Evolutionary conservation across 345 rosid genomes (phyloP).

Genomic region (Rhizophora mangle): DNA sequence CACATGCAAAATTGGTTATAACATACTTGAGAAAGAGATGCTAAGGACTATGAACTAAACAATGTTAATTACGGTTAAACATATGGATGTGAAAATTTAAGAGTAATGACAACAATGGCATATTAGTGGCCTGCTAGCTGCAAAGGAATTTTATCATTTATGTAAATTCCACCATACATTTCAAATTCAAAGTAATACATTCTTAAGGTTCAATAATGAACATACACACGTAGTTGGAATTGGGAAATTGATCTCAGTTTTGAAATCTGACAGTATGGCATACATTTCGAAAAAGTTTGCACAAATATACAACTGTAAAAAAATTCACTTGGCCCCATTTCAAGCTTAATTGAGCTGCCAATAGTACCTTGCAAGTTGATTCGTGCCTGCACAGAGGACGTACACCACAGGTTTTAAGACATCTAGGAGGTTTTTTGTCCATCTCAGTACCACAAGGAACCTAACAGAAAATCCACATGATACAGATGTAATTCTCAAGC

Average conservation of each 20-base stretch:
- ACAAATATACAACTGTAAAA: not conserved
- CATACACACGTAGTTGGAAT: too few species aligned
- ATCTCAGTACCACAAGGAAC: constrained; percentile 98
- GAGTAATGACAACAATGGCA: too few species aligned
- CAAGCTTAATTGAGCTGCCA: constrained; percentile 6
- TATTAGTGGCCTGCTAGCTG: too few species aligned
- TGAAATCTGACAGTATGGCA: too few species aligned
- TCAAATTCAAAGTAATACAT: too few species aligned
- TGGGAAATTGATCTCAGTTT: too few species aligned
- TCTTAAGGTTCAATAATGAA: too few species aligned
- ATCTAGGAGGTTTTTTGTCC: constrained; percentile 86
- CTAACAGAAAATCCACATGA: constrained; percentile 35
- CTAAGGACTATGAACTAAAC: constrained; percentile 6
- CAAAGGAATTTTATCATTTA: too few species aligned
- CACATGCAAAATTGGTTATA: constrained; percentile 9
- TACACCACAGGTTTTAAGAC: constrained; percentile 66
- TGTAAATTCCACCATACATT: too few species aligned
- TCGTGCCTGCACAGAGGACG: constrained; percentile 72
- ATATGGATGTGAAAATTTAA: too few species aligned
- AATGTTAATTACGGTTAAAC: not conserved
- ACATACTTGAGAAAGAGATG: constrained; percentile 10
- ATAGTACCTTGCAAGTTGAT: constrained; percentile 58
- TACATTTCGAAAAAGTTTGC: too few species aligned
- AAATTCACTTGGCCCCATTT: constrained; percentile 9
- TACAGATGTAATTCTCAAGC: not conserved